Conservation (phyloP, 108 stramenopile genomes). For the Skeletonema costatum region DNA sequence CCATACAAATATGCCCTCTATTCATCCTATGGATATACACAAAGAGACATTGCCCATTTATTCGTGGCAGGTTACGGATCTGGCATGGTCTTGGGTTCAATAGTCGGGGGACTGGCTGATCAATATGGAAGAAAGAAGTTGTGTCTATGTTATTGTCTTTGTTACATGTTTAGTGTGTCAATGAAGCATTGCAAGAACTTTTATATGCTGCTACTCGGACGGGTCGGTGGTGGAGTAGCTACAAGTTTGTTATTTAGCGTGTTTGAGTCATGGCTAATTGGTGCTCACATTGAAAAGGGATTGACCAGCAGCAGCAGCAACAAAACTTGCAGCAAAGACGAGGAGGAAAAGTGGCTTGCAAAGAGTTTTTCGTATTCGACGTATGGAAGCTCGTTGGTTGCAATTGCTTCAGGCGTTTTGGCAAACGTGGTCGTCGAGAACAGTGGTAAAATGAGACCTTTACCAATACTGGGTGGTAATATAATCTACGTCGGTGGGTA, state of each 20-base stretch:
- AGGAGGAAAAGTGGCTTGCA: slow-evolving; percentile 54
- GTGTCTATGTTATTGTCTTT: slow-evolving; percentile 58
- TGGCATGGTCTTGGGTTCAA: slow-evolving; percentile 69
- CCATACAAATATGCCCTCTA: slow-evolving; percentile 99
- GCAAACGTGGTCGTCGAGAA: slow-evolving; percentile 68
- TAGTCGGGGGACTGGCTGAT: slow-evolving; percentile 72
- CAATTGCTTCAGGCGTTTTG: slow-evolving; percentile 89
- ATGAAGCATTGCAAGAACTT: slow-evolving; percentile 48
- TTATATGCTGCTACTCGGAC: slow-evolving; percentile 47
- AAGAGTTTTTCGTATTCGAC: slow-evolving; percentile 88
- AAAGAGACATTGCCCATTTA: slow-evolving; percentile 84
- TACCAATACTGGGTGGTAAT: slow-evolving; percentile 8
- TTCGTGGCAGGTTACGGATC: slow-evolving; percentile 89
- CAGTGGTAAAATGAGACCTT: slow-evolving; percentile 31
- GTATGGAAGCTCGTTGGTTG: slow-evolving; percentile 90
- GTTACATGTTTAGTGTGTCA: slow-evolving; percentile 48
- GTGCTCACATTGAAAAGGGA: slow-evolving; percentile 42
- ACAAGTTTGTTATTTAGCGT: slow-evolving; percentile 57
- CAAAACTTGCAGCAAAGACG: neutral
- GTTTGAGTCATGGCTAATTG: slow-evolving; percentile 72
- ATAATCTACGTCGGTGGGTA: slow-evolving; percentile 82
- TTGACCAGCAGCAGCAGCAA: slow-evolving; percentile 1
- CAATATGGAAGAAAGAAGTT: slow-evolving; percentile 51
- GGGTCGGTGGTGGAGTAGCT: slow-evolving; percentile 62
- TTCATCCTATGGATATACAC: slow-evolving; percentile 81